These are phyloP conservation scores for Fusarium torreyae DNA, from an alignment of 2,329 filamentous ascomycete genomes.

Conservation along the genomic window DNA sequence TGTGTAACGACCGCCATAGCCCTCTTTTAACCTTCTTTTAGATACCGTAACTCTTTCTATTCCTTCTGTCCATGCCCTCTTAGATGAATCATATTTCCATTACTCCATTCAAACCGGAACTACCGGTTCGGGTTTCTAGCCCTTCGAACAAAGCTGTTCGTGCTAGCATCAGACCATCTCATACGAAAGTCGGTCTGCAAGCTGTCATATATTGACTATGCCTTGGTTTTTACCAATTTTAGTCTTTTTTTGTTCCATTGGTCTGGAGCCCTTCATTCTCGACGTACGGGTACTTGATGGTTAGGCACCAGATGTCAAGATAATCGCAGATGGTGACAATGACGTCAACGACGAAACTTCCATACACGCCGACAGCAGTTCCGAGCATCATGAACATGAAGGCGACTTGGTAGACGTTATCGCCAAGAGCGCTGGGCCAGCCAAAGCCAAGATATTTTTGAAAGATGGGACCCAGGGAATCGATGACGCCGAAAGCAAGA, in stretches of 20 bases:
- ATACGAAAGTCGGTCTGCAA: background rate
- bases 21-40: constrained; percentile 20
- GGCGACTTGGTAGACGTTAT: constrained; percentile 88
- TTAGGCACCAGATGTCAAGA: constrained; percentile 97
- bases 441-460: constrained; percentile 73
- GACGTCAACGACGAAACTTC: constrained; percentile 96
- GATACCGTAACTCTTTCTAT: constrained; percentile 14
- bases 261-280: constrained; percentile 55
- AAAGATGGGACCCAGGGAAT: constrained; percentile 81
- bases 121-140: background rate
- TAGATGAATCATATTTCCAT: background rate
- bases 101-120: constrained; percentile 6
- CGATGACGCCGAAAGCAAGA: constrained; percentile 82
- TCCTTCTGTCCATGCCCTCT: background rate
- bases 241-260: constrained; percentile 59
- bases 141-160: background rate
- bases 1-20: constrained; percentile 21
- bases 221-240: constrained; percentile 8
- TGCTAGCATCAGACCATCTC: background rate
- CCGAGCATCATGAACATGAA: constrained; percentile 93
- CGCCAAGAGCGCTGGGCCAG: constrained; percentile 83
- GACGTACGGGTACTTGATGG: constrained; percentile 86
- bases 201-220: background rate
- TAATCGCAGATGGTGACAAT: constrained; percentile 99
- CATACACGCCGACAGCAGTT: constrained; percentile 89